Conservation (phyloP, 805 yeast species). For the Lachancea nothofagi region DNA sequence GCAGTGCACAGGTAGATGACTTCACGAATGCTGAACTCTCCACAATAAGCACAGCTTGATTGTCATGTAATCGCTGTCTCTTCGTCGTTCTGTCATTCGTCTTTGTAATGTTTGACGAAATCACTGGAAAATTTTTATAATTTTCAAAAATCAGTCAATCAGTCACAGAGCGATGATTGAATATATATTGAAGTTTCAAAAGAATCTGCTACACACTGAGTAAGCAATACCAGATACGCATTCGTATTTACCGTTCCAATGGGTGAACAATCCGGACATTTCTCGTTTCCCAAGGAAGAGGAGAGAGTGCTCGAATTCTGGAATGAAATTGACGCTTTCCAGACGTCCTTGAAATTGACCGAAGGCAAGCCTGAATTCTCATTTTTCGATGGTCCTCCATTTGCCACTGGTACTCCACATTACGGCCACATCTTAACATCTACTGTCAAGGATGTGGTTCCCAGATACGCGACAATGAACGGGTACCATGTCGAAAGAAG, state of each 20-base stretch:
- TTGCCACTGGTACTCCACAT: slow-evolving; percentile 99
- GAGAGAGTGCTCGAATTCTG: slow-evolving; percentile 73
- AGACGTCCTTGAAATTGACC: slow-evolving; percentile 73
- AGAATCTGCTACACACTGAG: no score
- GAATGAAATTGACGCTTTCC: slow-evolving; percentile 94
- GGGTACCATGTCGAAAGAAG: slow-evolving; percentile 95
- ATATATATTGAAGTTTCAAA: no score
- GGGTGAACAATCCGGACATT: slow-evolving; percentile 38
- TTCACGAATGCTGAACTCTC: no score
- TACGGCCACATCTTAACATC: slow-evolving; percentile 97
- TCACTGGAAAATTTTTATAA: no score
- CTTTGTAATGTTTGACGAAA: no score
- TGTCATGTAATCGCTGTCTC: no score
- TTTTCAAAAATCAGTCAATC: no score
- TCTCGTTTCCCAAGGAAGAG: slow-evolving; percentile 86
- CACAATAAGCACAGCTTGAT: no score
- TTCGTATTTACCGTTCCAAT: slow-evolving; percentile 14
- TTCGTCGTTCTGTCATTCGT: no score
- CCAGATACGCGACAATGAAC: slow-evolving; percentile 96
- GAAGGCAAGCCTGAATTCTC: slow-evolving; percentile 83
- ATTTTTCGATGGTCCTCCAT: slow-evolving; percentile 98
- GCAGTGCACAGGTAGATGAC: no score
- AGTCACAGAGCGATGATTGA: no score
- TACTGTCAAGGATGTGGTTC: slow-evolving; percentile 94
- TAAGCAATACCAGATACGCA: no score